Conservation (phyloP, 1,139 yeast genomes). For the Geotrichum fermentans region DNA sequence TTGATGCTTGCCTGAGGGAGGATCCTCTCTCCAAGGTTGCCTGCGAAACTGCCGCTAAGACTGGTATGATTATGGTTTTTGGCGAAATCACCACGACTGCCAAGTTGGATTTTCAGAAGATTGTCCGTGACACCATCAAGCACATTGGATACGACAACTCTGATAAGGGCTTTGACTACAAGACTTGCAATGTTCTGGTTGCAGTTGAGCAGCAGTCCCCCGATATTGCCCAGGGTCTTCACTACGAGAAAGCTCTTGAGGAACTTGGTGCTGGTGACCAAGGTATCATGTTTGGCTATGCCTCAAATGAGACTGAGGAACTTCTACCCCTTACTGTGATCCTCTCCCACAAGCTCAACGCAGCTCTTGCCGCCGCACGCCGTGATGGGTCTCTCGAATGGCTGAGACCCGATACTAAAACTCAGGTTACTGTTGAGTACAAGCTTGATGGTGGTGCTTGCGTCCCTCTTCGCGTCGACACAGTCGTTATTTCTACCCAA, state of each 20-base stretch:
- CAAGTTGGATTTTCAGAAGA: constrained; percentile 88
- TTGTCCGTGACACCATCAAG: constrained; percentile 96
- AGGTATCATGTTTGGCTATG: constrained; percentile 99
- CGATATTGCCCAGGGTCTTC: constrained; percentile 98
- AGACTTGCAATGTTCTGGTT: constrained; percentile 96
- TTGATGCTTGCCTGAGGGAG: constrained; percentile 92
- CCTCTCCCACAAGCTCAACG: constrained; percentile 92
- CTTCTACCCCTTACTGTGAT: constrained; percentile 91
- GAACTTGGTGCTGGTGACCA: constrained; percentile 99
- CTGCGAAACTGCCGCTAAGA: constrained; percentile 97
- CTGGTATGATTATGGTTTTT: constrained; percentile 98
- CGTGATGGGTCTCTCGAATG: constrained; percentile 90
- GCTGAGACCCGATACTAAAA: constrained; percentile 99
- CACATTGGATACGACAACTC: constrained; percentile 96
- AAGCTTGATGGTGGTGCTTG: constrained; percentile 92
- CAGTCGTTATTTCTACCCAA: constrained; percentile 95
- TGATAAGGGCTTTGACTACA: constrained; percentile 97
- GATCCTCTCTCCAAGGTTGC: constrained; percentile 99
- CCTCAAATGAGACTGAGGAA: constrained; percentile 98
- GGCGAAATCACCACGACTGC: constrained; percentile 99
- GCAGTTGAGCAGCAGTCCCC: constrained; percentile 99
- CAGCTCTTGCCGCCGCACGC: constrained; percentile 95
- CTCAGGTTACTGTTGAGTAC: constrained; percentile 98
- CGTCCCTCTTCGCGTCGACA: constrained; percentile 92
- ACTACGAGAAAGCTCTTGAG: constrained; percentile 93